Evolutionary conservation across 768 basidiomycete genomes (phyloP).

Genomic region (Dentipellis sp.): DNA sequence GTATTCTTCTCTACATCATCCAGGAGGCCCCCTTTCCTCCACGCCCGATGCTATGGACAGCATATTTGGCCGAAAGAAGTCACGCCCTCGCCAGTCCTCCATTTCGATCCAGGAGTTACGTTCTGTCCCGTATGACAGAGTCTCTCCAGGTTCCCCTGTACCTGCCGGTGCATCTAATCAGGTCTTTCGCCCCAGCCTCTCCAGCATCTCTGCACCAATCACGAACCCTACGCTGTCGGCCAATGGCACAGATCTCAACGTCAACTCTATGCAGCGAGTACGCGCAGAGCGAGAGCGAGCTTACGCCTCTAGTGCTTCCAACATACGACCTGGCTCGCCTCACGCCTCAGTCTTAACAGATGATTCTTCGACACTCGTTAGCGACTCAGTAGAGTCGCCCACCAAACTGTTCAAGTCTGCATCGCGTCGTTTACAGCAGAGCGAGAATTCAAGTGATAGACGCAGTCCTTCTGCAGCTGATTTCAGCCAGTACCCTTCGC

Average conservation of each 20-base stretch:
- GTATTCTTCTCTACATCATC: no score
- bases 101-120: constrained; percentile 50
- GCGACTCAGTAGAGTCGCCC: constrained; percentile 34
- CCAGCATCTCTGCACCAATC: constrained; percentile 67
- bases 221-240: constrained; percentile 74
- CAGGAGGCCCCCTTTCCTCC: not conserved
- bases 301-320: constrained; percentile 28
- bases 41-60: constrained; percentile 41
- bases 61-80: constrained; percentile 51
- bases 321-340: constrained; percentile 39
- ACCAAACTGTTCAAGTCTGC: constrained; percentile 22
- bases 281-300: constrained; percentile 46
- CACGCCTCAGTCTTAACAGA: constrained; percentile 40
- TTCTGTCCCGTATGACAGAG: constrained; percentile 67
- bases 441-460: constrained; percentile 33
- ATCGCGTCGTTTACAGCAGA: constrained; percentile 38
- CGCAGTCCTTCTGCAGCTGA: constrained; percentile 45
- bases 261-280: constrained; percentile 40
- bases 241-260: constrained; percentile 65
- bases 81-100: constrained; percentile 53
- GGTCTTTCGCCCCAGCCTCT: constrained; percentile 27
- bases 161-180: constrained; percentile 48
- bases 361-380: constrained; percentile 53
- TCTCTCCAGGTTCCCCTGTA: constrained; percentile 50
- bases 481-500: constrained; percentile 36